Evolutionary conservation across 257 asterid genomes (phyloP).

Genomic region (Solanum bukasovii): DNA sequence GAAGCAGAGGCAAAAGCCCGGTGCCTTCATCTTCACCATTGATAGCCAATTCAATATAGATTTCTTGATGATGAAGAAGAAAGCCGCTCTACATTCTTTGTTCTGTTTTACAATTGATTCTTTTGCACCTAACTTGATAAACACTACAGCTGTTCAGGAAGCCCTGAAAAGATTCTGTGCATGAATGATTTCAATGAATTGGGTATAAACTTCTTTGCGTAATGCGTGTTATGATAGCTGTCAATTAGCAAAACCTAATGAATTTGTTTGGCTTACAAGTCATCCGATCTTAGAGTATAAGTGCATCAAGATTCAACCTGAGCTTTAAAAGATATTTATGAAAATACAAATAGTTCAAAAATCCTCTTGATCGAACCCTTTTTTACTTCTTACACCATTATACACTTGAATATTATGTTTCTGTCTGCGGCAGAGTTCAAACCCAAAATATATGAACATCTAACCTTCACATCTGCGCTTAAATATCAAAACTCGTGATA

Average conservation of each 20-base stretch:
- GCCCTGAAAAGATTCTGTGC: conserved; percentile 18
- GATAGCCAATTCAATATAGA: conserved; percentile 10
- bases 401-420: too few species aligned
- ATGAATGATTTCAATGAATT: conserved; percentile 6
- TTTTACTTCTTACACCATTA: not conserved
- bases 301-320: not conserved
- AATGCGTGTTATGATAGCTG: not conserved
- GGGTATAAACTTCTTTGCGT: not conserved
- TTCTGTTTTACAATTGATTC: not conserved
- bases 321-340: too few species aligned
- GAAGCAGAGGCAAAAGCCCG: conserved; percentile 18
- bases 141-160: not conserved
- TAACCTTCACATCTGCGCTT: not conserved
- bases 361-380: not conserved
- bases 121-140: not conserved
- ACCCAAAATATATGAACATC: not conserved
- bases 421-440: not conserved
- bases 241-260: not conserved
- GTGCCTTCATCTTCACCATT: conserved; percentile 26
- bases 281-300: not conserved
- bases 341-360: not conserved
- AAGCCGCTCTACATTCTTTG: not conserved
- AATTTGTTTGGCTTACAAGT: not conserved
- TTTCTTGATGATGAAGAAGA: not conserved
- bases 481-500: too few species aligned